A percentile compares a stretch with the other conserved stretches of the same genome.
phyloP scores from a whole-genome alignment of 2,329 filamentous ascomycete genomes.

The Ophiostoma sp. region DNA sequence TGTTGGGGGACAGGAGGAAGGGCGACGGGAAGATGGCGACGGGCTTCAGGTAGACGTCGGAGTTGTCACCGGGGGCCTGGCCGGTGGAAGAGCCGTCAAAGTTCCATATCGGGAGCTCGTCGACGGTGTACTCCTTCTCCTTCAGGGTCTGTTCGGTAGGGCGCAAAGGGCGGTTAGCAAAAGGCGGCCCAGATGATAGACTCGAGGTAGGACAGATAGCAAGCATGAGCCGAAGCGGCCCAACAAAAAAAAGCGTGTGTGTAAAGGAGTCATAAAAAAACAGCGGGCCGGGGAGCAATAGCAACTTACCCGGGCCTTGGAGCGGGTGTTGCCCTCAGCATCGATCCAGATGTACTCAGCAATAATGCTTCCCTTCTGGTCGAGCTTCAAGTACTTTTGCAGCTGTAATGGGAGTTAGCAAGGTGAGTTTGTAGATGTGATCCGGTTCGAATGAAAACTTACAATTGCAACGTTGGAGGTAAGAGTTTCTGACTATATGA shows the following conservation, averaged over 20 bases:
- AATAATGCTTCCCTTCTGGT: slow-evolving; percentile 85
- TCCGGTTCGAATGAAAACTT: not conserved
- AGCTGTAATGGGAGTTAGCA: slow-evolving; percentile 57
- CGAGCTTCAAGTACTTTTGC: slow-evolving; percentile 86
- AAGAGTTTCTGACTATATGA: slow-evolving; percentile 5
- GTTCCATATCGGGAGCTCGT: slow-evolving; percentile 74
- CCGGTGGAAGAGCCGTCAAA: slow-evolving; percentile 76
- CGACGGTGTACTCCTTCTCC: slow-evolving; percentile 35
- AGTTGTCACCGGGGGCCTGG: slow-evolving; percentile 76
- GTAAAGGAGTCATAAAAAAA: slow-evolving; percentile 15
- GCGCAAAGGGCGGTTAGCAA: slow-evolving; percentile 10
- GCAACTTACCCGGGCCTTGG: slow-evolving; percentile 87
- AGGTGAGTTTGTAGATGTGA: not conserved
- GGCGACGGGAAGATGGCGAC: slow-evolving; percentile 74
- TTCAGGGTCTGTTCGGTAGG: slow-evolving; percentile 29
- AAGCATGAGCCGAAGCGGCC: slow-evolving; percentile 17
- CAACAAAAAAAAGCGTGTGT: slow-evolving; percentile 25
- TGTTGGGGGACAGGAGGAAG: slow-evolving; percentile 71
- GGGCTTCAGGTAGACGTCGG: slow-evolving; percentile 58
- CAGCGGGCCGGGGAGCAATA: slow-evolving; percentile 8
- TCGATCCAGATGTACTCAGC: slow-evolving; percentile 77
- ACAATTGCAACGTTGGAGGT: slow-evolving; percentile 15
- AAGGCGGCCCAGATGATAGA: not conserved
- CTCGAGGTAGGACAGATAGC: not conserved
- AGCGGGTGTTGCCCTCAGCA: slow-evolving; percentile 76